A percentile compares a stretch with the other conserved stretches of the same genome.
Evolutionary conservation across 495 filamentous ascomycete genomes (phyloP).

Genomic region (Xylaria telfairii): DNA sequence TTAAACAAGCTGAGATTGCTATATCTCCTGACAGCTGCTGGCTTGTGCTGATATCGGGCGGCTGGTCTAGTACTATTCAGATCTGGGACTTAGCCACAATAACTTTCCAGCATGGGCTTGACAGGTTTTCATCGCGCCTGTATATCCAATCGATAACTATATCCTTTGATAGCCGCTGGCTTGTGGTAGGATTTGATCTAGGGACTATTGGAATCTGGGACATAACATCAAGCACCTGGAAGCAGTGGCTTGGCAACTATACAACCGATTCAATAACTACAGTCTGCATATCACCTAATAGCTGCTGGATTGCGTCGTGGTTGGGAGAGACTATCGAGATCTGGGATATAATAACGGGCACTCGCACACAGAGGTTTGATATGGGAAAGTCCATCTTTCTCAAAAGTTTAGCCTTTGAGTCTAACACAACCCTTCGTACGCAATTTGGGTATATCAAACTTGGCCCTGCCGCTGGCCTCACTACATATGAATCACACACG

Average conservation of each 20-base stretch:
- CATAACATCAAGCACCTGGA: not conserved
- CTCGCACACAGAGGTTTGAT: not conserved
- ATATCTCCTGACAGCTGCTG: not conserved
- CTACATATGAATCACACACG: not conserved
- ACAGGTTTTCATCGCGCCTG: too few species aligned
- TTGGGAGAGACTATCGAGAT: conserved; percentile 43
- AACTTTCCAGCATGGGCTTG: too few species aligned
- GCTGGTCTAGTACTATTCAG: too few species aligned
- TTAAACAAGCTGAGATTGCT: too few species aligned
- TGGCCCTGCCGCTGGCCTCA: not conserved
- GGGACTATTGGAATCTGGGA: not conserved
- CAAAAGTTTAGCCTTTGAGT: not conserved
- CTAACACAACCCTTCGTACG: not conserved
- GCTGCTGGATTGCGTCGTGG: conserved; percentile 36
- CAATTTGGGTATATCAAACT: not conserved
- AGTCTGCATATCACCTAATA: conserved; percentile 21
- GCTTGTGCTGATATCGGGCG: not conserved
- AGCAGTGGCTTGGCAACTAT: not conserved
- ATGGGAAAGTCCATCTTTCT: not conserved
- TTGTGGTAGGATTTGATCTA: conserved; percentile 47
- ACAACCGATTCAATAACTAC: not conserved
- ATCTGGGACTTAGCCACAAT: not conserved
- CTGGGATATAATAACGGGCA: conserved; percentile 39
- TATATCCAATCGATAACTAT: not conserved
- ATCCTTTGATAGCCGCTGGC: not conserved